Evolutionary conservation across 1,139 yeast species (phyloP).

Genomic region (Barnettozyma hawaiiensis): DNA sequence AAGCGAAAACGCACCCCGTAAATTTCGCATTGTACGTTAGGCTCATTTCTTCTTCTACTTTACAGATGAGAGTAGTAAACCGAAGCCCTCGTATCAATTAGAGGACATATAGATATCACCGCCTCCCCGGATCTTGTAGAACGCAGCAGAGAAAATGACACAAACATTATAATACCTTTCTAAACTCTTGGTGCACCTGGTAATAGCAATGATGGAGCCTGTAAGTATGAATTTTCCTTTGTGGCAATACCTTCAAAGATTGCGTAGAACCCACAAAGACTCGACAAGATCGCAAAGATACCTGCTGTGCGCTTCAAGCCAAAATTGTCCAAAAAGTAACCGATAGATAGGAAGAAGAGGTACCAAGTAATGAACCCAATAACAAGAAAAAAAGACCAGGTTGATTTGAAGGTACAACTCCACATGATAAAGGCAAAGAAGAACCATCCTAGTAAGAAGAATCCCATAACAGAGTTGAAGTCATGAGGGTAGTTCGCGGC

Average conservation of each 20-base stretch:
- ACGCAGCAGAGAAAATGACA: too few species aligned
- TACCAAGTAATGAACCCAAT: constrained; percentile 48
- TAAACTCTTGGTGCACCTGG: constrained; percentile 34
- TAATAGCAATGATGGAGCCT: constrained; percentile 50
- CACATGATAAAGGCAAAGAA: constrained; percentile 55
- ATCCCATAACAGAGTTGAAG: constrained; percentile 49
- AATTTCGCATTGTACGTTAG: too few species aligned
- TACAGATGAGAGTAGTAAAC: too few species aligned
- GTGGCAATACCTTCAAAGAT: constrained; percentile 69
- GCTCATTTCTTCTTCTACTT: too few species aligned
- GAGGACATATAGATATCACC: neutral
- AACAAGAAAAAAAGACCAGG: constrained; percentile 52
- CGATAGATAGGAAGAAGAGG: constrained; percentile 49
- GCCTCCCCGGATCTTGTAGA: neutral
- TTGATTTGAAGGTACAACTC: constrained; percentile 56
- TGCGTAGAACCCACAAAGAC: constrained; percentile 54
- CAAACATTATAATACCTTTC: too few species aligned
- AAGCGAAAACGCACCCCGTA: too few species aligned
- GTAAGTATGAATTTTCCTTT: constrained; percentile 52
- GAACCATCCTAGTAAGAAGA: constrained; percentile 62
- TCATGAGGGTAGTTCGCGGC: constrained; percentile 39
- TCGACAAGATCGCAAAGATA: constrained; percentile 54
- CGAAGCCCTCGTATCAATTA: neutral
- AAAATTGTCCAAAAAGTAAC: constrained; percentile 44
- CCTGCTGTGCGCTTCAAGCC: constrained; percentile 63